Evolutionary conservation across 1,139 yeast species (phyloP), one percentile per base, ranked within the genome.

Genomic region (Kodamaea anthophila): DNA sequence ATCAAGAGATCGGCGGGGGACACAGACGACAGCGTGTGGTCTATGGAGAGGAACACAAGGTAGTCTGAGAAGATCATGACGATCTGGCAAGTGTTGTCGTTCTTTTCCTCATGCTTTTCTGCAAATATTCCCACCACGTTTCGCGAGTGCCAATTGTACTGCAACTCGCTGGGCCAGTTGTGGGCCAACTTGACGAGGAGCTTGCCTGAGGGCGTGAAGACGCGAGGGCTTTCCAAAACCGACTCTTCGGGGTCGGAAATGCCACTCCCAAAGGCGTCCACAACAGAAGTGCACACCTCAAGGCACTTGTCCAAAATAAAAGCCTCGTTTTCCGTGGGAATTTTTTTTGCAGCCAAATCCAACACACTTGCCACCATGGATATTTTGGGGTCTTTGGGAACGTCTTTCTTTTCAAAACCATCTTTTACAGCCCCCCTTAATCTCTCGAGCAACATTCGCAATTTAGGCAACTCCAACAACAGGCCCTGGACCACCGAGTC

Each of bases 171-270:
- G 0, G 97, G 97, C 96, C 96, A 88, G 13, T 76, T 76, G 7
- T 74, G 65, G 5, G 96, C 94, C 15, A 87, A 53, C 46, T 86
- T 96, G 0, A 94, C 80, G 25, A 88, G 58, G 3, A 88, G 70
- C 49, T 85, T 86, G 0, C 96, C 97, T 0, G 95, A 80, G 1
- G 96, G 95, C 0, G 96, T 87, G 49, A 87, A 85, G 0, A 86
- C 76, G 38, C 96, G 66, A 24, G 75, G 69, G 15, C 38, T 40
- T 6, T 21, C 22, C 4, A 15, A 5, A 2, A 18, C 18, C 13
- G 18, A 16, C 70, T 73, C 10, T 75, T 68, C 29, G 53, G 58
- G 33, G 58, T 27, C 35, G 5, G 15, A 15, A 5, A 32, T 29
- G 8, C 25, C 13, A 19, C 65, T 72, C 1, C 94, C 95, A 59